phyloP scores from a whole-genome alignment of 805 yeast genomes.

The Groenewaldozyma tartarivorans region DNA sequence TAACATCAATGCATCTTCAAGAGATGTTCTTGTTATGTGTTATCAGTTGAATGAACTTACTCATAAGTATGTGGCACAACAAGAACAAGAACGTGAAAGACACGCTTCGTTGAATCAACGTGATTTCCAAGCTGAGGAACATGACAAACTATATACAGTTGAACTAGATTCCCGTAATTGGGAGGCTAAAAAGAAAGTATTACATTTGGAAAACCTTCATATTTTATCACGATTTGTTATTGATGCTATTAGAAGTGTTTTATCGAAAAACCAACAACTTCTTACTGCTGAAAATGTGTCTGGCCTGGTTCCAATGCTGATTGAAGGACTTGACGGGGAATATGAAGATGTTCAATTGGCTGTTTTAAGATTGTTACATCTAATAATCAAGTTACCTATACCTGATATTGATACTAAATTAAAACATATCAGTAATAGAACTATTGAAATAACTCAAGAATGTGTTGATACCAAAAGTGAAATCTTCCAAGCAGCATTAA shows the following conservation, averaged over 20 bases:
- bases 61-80: slow-evolving; percentile 17
- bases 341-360: slow-evolving; percentile 72
- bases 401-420: slow-evolving; percentile 34
- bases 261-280: slow-evolving; percentile 53
- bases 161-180: slow-evolving; percentile 42
- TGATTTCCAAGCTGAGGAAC: slow-evolving; percentile 26
- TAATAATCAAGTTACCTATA: slow-evolving; percentile 54
- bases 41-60: slow-evolving; percentile 55
- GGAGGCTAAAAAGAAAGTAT: slow-evolving; percentile 7
- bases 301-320: slow-evolving; percentile 69
- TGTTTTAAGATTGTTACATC: slow-evolving; percentile 51
- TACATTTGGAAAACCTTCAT: slow-evolving; percentile 45
- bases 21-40: slow-evolving; percentile 58
- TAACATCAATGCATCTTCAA: slow-evolving; percentile 49
- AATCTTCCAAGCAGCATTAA: slow-evolving; percentile 69
- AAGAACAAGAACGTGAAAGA: slow-evolving; percentile 7
- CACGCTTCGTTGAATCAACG: slow-evolving; percentile 8
- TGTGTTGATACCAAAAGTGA: slow-evolving; percentile 72
- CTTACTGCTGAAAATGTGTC: slow-evolving; percentile 50
- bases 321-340: slow-evolving; percentile 48
- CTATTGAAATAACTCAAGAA: slow-evolving; percentile 51
- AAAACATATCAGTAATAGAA: slow-evolving; percentile 20
- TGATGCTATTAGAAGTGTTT: slow-evolving; percentile 63
- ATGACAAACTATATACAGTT: slow-evolving; percentile 66
- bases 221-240: slow-evolving; percentile 68